Percentiles rank a stretch among this genome's conserved stretches.
Evolutionary conservation across 139 green algal species (phyloP).

Genomic region (Edaphochlamys debaryana): DNA sequence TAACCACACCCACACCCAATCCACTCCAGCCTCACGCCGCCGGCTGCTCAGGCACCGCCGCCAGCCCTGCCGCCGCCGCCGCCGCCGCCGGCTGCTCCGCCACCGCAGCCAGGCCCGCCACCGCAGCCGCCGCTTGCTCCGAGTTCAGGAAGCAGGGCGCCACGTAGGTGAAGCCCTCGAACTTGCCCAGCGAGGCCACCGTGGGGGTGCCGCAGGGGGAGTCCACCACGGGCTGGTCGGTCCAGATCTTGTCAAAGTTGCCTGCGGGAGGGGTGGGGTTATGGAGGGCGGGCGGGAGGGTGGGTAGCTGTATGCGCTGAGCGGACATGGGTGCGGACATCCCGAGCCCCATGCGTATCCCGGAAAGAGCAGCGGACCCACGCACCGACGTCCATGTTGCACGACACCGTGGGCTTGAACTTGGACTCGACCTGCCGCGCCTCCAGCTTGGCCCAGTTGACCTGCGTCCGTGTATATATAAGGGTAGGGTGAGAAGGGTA

Average conservation of each 20-base stretch:
- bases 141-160: constrained; percentile 56
- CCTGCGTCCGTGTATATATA: too few species aligned
- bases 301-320: too few species aligned
- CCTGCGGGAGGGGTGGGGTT: neutral
- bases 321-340: too few species aligned
- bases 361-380: too few species aligned
- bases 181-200: constrained; percentile 46
- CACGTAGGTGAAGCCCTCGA: constrained; percentile 81
- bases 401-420: constrained; percentile 83
- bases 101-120: neutral
- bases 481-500: too few species aligned
- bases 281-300: neutral
- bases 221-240: constrained; percentile 40
- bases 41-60: too few species aligned
- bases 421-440: constrained; percentile 75
- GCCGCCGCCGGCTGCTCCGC: too few species aligned
- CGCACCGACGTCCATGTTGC: constrained; percentile 48
- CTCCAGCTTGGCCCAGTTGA: constrained; percentile 91
- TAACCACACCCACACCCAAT: too few species aligned
- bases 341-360: too few species aligned
- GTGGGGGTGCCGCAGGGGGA: constrained; percentile 75
- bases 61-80: too few species aligned
- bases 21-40: too few species aligned
- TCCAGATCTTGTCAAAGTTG: constrained; percentile 61
- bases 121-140: neutral